phyloP scores from a whole-genome alignment of 2,329 filamentous ascomycete genomes.

The Phialophora expanda region DNA sequence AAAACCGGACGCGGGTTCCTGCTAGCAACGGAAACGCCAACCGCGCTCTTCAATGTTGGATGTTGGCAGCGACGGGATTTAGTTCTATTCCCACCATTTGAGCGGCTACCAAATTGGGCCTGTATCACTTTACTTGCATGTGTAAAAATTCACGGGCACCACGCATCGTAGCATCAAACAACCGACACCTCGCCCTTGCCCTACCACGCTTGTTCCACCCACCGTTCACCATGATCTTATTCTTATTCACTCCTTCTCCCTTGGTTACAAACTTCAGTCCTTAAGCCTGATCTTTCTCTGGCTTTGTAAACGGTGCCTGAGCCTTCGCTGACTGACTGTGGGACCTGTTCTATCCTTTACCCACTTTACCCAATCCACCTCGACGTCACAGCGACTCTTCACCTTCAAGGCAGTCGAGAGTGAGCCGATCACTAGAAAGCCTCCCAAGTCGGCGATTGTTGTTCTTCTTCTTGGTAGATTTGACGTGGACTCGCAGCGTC shows the following conservation, averaged over 20 bases:
- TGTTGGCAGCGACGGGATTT: slow-evolving; percentile 11
- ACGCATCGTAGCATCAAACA: background rate
- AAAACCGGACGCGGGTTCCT: slow-evolving; percentile 5
- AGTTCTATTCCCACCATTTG: slow-evolving; percentile 6
- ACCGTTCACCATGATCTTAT: background rate
- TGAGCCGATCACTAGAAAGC: background rate
- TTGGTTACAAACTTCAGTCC: background rate
- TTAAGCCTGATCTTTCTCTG: background rate
- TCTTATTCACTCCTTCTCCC: slow-evolving; percentile 10
- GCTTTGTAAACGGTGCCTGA: background rate
- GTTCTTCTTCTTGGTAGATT: background rate
- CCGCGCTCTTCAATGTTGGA: slow-evolving; percentile 6
- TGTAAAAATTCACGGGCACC: slow-evolving; percentile 3
- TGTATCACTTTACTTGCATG: slow-evolving; percentile 4
- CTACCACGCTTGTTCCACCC: slow-evolving; percentile 8
- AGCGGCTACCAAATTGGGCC: background rate
- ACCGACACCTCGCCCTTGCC: slow-evolving; percentile 12
- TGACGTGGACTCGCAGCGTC: background rate
- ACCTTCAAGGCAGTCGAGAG: background rate
- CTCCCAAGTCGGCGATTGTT: background rate
- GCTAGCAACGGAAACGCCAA: background rate
- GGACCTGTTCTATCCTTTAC: background rate
- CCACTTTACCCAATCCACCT: background rate
- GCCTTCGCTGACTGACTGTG: background rate
- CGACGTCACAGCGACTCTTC: background rate